Conservation (phyloP, 2,329 filamentous ascomycete species). For the Arachnomyces sp. region DNA sequence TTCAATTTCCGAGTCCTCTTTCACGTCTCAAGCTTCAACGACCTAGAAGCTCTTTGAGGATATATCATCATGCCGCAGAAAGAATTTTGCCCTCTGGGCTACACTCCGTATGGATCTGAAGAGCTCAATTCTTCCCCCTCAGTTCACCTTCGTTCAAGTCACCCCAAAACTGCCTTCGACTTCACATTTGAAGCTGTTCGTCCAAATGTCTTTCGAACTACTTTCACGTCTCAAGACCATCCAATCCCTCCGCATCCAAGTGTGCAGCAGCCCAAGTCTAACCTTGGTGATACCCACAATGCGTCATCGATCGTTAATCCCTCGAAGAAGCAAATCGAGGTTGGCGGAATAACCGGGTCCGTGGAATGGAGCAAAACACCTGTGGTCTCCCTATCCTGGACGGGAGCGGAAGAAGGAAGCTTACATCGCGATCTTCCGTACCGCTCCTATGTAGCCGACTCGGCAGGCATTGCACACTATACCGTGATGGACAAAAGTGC, state of each 20-base stretch:
- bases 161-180: slow-evolving; percentile 37
- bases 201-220: slow-evolving; percentile 59
- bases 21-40: no score
- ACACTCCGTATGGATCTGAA: slow-evolving; percentile 23
- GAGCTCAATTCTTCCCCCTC: slow-evolving; percentile 17
- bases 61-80: slow-evolving; percentile 41
- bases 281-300: slow-evolving; percentile 26
- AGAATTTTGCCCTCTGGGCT: slow-evolving; percentile 37
- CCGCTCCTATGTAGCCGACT: slow-evolving; percentile 59
- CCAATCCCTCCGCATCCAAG: slow-evolving; percentile 60
- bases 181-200: slow-evolving; percentile 59
- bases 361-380: slow-evolving; percentile 55
- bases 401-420: slow-evolving; percentile 38
- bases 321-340: slow-evolving; percentile 37
- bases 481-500: slow-evolving; percentile 54
- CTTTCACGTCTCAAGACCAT: slow-evolving; percentile 56
- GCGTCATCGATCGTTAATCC: slow-evolving; percentile 25
- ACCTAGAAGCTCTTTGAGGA: background rate
- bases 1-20: no score
- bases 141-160: slow-evolving; percentile 38
- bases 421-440: slow-evolving; percentile 57
- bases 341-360: slow-evolving; percentile 45
- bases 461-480: slow-evolving; percentile 57
- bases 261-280: slow-evolving; percentile 38
- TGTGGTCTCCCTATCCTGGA: slow-evolving; percentile 50